phyloP scores from a whole-genome alignment of 2,329 filamentous ascomycete genomes.

The Berkeleyomyces basicola region DNA sequence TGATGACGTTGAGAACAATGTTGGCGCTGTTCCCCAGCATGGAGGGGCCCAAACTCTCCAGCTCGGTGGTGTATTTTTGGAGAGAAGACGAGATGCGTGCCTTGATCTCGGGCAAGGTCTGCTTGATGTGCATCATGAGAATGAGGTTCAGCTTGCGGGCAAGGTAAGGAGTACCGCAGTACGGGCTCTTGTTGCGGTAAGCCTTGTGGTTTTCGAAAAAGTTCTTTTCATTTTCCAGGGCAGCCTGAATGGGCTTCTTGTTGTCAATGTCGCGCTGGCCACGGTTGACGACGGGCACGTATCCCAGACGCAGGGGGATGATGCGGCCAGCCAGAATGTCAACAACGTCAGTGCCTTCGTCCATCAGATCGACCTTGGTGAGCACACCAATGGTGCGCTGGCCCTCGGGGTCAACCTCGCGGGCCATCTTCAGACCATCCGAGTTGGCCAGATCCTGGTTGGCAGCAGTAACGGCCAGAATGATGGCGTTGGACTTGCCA shows the following conservation, averaged over 20 bases:
- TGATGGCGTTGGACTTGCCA: conserved; percentile 94
- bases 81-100: conserved; percentile 85
- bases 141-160: conserved; percentile 96
- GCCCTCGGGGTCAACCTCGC: conserved; percentile 93
- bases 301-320: conserved; percentile 85
- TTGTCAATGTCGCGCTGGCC: conserved; percentile 98
- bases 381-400: conserved; percentile 96
- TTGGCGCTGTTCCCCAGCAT: conserved; percentile 93
- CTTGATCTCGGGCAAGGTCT: conserved; percentile 97
- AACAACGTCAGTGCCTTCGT: conserved; percentile 93
- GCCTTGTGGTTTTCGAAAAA: conserved; percentile 99
- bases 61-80: conserved; percentile 75
- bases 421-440: conserved; percentile 85
- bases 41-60: conserved; percentile 72
- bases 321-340: conserved; percentile 96
- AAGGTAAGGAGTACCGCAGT: conserved; percentile 94
- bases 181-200: conserved; percentile 95
- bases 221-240: conserved; percentile 83
- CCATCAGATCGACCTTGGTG: conserved; percentile 98
- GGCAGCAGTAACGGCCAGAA: conserved; percentile 86
- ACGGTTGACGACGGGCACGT: conserved; percentile 94
- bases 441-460: conserved; percentile 98
- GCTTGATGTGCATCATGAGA: conserved; percentile 99
- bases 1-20: conserved; percentile 96
- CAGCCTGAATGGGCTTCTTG: conserved; percentile 82